These are phyloP conservation scores for Exophiala sp. DNA, from an alignment of 2,329 filamentous ascomycete species.

Conservation along the genomic window DNA sequence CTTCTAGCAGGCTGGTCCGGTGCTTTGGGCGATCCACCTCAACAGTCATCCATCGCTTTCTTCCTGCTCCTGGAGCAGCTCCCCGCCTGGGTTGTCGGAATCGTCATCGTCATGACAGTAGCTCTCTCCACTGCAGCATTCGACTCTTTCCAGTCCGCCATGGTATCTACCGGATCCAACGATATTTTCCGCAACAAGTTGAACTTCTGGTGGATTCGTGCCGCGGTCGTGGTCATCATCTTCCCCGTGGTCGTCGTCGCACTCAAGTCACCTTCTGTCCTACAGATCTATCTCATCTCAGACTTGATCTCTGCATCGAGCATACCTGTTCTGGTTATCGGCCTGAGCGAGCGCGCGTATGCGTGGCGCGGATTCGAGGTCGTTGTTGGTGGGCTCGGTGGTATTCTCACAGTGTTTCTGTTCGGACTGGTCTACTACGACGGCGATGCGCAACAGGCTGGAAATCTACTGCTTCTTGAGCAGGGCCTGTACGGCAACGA, in stretches of 20 bases:
- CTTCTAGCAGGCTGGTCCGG: slow-evolving; percentile 77
- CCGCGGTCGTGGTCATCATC: slow-evolving; percentile 66
- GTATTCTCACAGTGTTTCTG: slow-evolving; percentile 74
- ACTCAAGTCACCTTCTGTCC: slow-evolving; percentile 67
- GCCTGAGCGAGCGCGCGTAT: slow-evolving; percentile 61
- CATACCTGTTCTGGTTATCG: slow-evolving; percentile 72
- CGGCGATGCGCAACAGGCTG: slow-evolving; percentile 60
- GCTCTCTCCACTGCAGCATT: slow-evolving; percentile 74
- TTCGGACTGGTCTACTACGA: slow-evolving; percentile 74
- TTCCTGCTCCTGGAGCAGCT: slow-evolving; percentile 70
- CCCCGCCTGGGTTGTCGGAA: slow-evolving; percentile 75
- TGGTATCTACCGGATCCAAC: slow-evolving; percentile 81
- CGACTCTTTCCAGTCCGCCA: slow-evolving; percentile 75
- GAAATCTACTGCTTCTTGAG: slow-evolving; percentile 66
- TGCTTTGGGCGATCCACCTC: slow-evolving; percentile 59
- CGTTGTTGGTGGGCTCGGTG: slow-evolving; percentile 71
- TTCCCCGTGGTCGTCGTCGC: slow-evolving; percentile 71
- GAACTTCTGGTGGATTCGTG: slow-evolving; percentile 70
- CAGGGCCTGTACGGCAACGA: slow-evolving; percentile 71
- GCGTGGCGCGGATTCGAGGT: slow-evolving; percentile 81
- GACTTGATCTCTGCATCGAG: slow-evolving; percentile 74
- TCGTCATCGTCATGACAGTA: slow-evolving; percentile 77
- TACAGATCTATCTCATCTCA: slow-evolving; percentile 79
- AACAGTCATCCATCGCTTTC: slow-evolving; percentile 66
- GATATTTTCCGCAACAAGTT: slow-evolving; percentile 80